A percentile compares a stretch with the other conserved stretches of the same genome.
phyloP scores from a whole-genome alignment of 768 basidiomycete species.

The Gymnopilus dilepis region DNA sequence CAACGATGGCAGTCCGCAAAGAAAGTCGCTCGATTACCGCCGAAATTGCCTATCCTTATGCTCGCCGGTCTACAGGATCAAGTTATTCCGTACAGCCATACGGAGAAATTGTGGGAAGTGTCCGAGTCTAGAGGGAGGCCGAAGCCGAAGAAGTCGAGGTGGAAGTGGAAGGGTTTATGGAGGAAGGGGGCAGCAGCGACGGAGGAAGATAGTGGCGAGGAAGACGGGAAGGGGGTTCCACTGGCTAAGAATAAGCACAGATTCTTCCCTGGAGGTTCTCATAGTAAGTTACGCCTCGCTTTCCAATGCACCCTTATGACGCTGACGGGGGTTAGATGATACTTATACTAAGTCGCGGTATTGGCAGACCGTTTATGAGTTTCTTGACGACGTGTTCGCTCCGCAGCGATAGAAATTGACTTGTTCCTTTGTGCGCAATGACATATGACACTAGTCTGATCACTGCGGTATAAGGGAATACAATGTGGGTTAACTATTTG shows the following conservation, averaged over 20 bases:
- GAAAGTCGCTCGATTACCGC: constrained; percentile 61
- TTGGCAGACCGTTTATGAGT: background rate
- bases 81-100: constrained; percentile 66
- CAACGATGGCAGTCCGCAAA: constrained; percentile 81
- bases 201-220: background rate
- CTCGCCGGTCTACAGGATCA: constrained; percentile 67
- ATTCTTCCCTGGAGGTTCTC: background rate
- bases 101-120: constrained; percentile 46
- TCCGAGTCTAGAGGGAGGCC: constrained; percentile 44
- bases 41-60: constrained; percentile 70
- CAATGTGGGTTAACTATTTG: too few relatives aligned
- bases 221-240: background rate
- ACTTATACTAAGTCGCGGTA: background rate
- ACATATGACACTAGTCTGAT: too few relatives aligned
- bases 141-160: background rate
- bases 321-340: background rate
- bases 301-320: background rate
- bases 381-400: background rate
- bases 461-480: too few relatives aligned
- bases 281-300: background rate
- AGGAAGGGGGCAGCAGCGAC: background rate
- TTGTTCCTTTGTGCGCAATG: too few relatives aligned
- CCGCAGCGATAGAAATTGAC: background rate
- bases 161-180: background rate
- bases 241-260: background rate